These are phyloP conservation scores for Penicillium psychrofluorescens DNA, from an alignment of 495 filamentous ascomycete species.

Conservation along the genomic window DNA sequence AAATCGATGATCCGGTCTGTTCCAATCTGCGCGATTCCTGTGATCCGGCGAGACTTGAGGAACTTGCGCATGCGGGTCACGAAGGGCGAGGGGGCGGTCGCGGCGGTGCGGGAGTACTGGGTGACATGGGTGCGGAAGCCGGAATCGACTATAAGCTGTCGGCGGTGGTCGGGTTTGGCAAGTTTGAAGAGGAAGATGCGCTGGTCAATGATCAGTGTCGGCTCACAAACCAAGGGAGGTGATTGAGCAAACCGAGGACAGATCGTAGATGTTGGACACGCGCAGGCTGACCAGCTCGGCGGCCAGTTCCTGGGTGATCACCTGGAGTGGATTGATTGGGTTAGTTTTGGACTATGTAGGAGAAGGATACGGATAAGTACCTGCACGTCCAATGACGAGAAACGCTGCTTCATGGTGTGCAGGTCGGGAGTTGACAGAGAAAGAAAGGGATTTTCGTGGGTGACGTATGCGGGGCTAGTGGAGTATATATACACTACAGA, in stretches of 20 bases:
- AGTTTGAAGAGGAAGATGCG: constrained; percentile 93
- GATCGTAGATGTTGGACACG: constrained; percentile 89
- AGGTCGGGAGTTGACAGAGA: constrained; percentile 2
- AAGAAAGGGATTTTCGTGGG: constrained; percentile 29
- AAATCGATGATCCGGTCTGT: constrained; percentile 92
- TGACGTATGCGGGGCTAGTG: constrained; percentile 45
- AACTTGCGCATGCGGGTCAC: constrained; percentile 77
- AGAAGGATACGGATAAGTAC: constrained; percentile 28
- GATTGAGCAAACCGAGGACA: constrained; percentile 58
- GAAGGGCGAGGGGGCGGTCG: constrained; percentile 75
- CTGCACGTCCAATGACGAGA: constrained; percentile 88
- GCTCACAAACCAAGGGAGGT: not conserved
- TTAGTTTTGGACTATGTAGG: too few species aligned
- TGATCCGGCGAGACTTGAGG: constrained; percentile 79
- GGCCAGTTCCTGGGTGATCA: constrained; percentile 88
- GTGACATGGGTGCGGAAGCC: constrained; percentile 96
- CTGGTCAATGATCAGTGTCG: constrained; percentile 16
- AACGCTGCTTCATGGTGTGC: constrained; percentile 87
- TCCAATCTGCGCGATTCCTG: constrained; percentile 73
- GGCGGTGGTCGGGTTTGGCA: constrained; percentile 75
- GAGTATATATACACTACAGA: not conserved
- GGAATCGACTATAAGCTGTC: constrained; percentile 86
- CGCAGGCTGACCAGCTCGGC: constrained; percentile 66
- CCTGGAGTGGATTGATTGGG: constrained; percentile 37
- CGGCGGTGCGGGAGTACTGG: constrained; percentile 76